These are phyloP conservation scores for Pythium phragmitis DNA, from an alignment of 352 stramenopile species.

Conservation along the genomic window DNA sequence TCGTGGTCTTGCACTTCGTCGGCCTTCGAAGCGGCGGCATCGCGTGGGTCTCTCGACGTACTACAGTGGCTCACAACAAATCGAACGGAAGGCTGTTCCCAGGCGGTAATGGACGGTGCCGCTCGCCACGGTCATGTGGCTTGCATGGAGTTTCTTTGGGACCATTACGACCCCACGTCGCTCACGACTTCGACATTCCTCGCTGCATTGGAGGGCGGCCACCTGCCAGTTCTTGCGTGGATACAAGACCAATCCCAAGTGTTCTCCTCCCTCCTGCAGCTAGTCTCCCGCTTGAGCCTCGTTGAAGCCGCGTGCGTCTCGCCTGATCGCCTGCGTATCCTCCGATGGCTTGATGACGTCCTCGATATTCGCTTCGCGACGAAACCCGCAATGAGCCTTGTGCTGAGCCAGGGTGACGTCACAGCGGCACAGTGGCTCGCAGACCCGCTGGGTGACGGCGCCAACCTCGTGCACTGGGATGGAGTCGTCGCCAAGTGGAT, in stretches of 20 bases:
- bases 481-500: conserved; percentile 24
- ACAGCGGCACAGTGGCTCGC: conserved; percentile 23
- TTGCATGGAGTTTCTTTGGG: conserved; percentile 27
- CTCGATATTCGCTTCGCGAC: conserved; percentile 16
- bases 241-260: background rate
- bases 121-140: conserved; percentile 29
- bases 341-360: conserved; percentile 17
- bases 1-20: conserved; percentile 28
- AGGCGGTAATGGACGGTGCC: conserved; percentile 33
- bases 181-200: background rate
- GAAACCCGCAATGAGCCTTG: conserved; percentile 11
- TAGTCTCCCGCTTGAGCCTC: background rate
- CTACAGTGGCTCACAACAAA: conserved; percentile 38
- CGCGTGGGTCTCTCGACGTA: conserved; percentile 34
- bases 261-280: background rate
- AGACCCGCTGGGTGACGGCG: conserved; percentile 11
- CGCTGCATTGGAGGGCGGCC: conserved; percentile 20
- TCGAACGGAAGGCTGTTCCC: conserved; percentile 33
- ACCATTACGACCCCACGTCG: background rate
- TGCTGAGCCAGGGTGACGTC: conserved; percentile 13
- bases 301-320: conserved; percentile 24
- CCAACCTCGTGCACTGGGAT: conserved; percentile 18
- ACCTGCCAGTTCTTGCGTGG: conserved; percentile 4
- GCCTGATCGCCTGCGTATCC: conserved; percentile 8
- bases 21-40: conserved; percentile 41